Percentiles rank a stretch among this genome's conserved stretches.
Conservation (phyloP, 1,284 basidiomycete genomes). For the Ganoderma sp. region DNA sequence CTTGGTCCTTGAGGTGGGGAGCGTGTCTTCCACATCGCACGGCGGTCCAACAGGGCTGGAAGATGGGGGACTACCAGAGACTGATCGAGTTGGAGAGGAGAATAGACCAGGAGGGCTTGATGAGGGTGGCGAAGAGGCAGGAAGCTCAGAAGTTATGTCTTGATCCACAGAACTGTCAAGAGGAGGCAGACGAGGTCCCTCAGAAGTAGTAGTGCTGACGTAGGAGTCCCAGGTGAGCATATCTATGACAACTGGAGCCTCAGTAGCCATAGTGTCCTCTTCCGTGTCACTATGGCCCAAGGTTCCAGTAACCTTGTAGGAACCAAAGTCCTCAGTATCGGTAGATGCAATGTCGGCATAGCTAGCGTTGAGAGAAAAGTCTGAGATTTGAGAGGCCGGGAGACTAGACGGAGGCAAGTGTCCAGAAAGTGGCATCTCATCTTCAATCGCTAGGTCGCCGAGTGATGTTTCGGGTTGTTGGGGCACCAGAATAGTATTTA, state of each 20-base stretch:
- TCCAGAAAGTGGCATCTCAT: background rate
- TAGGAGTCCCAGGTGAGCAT: no score
- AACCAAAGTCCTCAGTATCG: background rate
- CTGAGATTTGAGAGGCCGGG: conserved; percentile 5
- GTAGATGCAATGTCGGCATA: background rate
- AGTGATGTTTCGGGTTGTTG: background rate
- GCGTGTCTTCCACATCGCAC: background rate
- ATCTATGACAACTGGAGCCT: background rate
- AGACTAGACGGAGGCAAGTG: conserved; percentile 2
- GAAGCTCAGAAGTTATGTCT: conserved; percentile 4
- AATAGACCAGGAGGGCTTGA: conserved; percentile 56
- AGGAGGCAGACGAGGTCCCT: background rate
- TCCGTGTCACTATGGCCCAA: background rate
- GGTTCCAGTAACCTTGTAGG: background rate
- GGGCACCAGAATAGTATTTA: background rate
- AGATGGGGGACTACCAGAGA: conserved; percentile 31
- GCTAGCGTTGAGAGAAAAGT: background rate
- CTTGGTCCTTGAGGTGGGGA: no score
- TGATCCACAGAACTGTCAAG: background rate
- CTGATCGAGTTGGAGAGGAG: conserved; percentile 46
- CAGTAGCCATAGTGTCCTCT: background rate
- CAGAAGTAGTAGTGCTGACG: background rate
- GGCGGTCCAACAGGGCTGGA: conserved; percentile 44
- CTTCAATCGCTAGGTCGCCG: background rate
- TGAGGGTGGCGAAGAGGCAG: conserved; percentile 47